Percentiles rank a stretch among this genome's conserved stretches.
phyloP scores from a whole-genome alignment of 2,329 filamentous ascomycete genomes.

The Colletotrichum nymphaeae region DNA sequence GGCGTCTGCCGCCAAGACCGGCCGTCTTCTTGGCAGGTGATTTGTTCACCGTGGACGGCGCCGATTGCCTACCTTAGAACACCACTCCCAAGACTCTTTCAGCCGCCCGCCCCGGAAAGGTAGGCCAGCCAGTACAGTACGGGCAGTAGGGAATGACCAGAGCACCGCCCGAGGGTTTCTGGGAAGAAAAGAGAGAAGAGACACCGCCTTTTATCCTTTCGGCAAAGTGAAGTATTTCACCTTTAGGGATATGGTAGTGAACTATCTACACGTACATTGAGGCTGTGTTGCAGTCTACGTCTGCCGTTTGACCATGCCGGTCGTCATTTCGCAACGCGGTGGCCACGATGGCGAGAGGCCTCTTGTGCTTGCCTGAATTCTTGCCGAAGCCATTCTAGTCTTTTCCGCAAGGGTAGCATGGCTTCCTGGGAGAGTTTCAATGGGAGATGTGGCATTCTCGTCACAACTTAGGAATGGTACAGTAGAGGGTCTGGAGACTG shows the following conservation, averaged over 20 bases:
- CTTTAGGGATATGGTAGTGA: background rate
- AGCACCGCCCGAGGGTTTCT: too few species aligned
- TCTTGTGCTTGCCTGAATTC: too few species aligned
- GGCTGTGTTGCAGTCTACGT: background rate
- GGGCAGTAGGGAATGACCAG: too few species aligned
- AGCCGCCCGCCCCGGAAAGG: background rate
- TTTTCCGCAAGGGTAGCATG: background rate
- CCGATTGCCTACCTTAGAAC: background rate
- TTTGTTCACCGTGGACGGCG: slow-evolving; percentile 7
- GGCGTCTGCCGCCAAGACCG: slow-evolving; percentile 25
- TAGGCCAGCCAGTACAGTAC: background rate
- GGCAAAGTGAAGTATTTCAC: background rate
- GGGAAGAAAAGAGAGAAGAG: background rate
- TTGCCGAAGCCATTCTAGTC: background rate
- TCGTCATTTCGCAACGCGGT: background rate
- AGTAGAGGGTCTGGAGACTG: background rate
- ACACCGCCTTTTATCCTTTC: background rate
- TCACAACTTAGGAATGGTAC: background rate
- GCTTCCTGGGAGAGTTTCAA: background rate
- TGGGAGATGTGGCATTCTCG: background rate
- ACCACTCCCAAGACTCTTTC: background rate
- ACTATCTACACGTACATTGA: background rate
- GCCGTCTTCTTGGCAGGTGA: slow-evolving; percentile 24
- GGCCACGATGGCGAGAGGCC: too few species aligned
- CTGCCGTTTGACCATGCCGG: background rate